Base-by-base conservation (phyloP, 176 grass and related monocot genomes). In the Triticum timopheevii region DNA sequence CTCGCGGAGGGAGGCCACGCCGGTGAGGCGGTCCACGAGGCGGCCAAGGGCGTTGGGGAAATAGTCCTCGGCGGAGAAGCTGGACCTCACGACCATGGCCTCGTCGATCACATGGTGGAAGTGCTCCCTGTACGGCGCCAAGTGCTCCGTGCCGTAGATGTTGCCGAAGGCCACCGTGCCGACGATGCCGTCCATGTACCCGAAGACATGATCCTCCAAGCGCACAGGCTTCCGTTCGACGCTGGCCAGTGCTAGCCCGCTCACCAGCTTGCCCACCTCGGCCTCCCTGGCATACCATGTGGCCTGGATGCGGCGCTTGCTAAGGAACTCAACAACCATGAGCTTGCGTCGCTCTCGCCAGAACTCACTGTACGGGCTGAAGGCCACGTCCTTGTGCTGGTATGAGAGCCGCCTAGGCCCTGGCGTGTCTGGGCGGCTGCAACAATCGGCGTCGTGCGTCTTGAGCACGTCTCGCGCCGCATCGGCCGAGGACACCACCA, bases 271-370 rank as follows among this genome's bases (percentile, higher is more conserved):
- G 10, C 10, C 25, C 27, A 74, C 72, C 83, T 85, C 54, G 5
- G 13, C 19, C 23, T 19, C 22, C 17, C 83, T 24, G 75, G 83
- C 85, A 8, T 64, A n/a, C 16, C 64, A 71, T 24, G 86, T 80
- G 10, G 84, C 86, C 27, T 78, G 74, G 10, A 94, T 89, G 23
- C 92, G 62, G 59, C 88, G 90, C 56, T 77, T 61, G 76, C 83
- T 91, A 5, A 94, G 77, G 16, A 94, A 35, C 58, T 94, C 80
- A 8, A 86, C 10, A 13, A 85, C 45, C 24, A 82, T 69, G 33
- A 94, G 85, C 87, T 82, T 94, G 17, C 92, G 76, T 65, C 89
- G 25, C 49, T 91, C 80, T 34, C 87, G 79, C 90, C 86, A 78
- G 25, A 81, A 34, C 68, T 59, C 79, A 19, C 86, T 80, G 69